Conservation (phyloP, 306 rosid genomes). For the Vigna nakashimae region DNA sequence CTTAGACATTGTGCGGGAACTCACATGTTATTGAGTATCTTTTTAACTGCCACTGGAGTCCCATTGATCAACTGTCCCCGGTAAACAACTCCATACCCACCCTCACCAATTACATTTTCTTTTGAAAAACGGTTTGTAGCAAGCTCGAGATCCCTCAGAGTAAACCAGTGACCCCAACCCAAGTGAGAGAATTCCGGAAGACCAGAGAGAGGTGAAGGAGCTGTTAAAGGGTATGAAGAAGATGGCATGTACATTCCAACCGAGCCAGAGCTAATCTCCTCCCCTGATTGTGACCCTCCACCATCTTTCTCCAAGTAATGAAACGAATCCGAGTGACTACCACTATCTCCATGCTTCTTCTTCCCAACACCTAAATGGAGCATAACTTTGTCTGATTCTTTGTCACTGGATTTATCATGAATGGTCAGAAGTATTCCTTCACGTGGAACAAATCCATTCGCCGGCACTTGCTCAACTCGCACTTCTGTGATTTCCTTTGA, state of each 20-base stretch:
- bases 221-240: conserved; percentile 66
- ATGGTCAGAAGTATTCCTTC: conserved; percentile 89
- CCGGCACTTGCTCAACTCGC: conserved; percentile 76
- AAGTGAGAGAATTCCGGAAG: conserved; percentile 86
- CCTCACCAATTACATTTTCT: conserved; percentile 79
- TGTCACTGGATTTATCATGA: conserved; percentile 82
- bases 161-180: conserved; percentile 97
- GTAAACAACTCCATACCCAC: conserved; percentile 89
- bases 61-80: conserved; percentile 73
- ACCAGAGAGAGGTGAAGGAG: conserved; percentile 76
- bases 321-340: conserved; percentile 74
- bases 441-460: conserved; percentile 75
- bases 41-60: conserved; percentile 81
- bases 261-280: conserved; percentile 68
- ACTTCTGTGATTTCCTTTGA: conserved; percentile 94
- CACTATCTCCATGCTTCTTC: conserved; percentile 64
- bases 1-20: conserved; percentile 41
- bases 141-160: conserved; percentile 82
- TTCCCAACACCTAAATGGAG: conserved; percentile 81
- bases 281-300: conserved; percentile 70
- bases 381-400: conserved; percentile 77
- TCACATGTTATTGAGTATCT: conserved; percentile 80
- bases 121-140: conserved; percentile 76
- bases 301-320: conserved; percentile 63
- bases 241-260: conserved; percentile 57